Base-by-base conservation (phyloP, 2,329 filamentous ascomycete genomes). In the Eutypa lata region DNA sequence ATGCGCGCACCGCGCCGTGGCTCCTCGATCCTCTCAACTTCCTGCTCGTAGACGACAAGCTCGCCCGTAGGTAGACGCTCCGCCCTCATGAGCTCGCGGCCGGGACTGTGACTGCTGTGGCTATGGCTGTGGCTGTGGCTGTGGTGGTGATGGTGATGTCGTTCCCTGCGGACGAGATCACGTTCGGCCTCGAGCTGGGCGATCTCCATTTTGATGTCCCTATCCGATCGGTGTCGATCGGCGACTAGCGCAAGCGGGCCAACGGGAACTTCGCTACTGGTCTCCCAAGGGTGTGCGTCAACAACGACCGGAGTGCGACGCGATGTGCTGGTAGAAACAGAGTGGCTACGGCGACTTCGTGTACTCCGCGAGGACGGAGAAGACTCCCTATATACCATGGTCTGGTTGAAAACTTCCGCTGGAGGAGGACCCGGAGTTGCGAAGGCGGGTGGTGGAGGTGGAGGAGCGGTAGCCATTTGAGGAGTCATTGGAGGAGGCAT, bases 181-280 rank as follows among this genome's bases (percentile, higher is more conserved):
- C 76, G 63, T 69, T 91, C 86, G 6, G 78, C 80, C 71, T 93
- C 89, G 1, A 93, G 76, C 1, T 81, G 80, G 13, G 80, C 81
- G 53, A 92, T 90, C 65, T 94, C 89, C 31, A 84, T 79, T 47
- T 84, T 81, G 59, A 94, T 86, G 10, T 90, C 86, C 18, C 83
- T 79, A 42, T 87, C 82, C 7, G 76, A 58, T 61, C 73, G 64
- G 16, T 69, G 65, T 40, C 66, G 60, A 37, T 76, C 70, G 7
- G 72, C 63, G 1, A 70, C 65, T 13, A 79, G 61, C 2, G 74
- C 74, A 3, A 81, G 62, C 8, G 77, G 69, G 2, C 73, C 76
- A 18, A 72, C 65, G 7, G 65, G 52, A 2, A 68, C 47, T 11
- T 70, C 67, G 4, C 70, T 67, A 22, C 69, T 70, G 18, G 67